phyloP scores from a whole-genome alignment of 257 asterid species.

The Primulina eburnea region DNA sequence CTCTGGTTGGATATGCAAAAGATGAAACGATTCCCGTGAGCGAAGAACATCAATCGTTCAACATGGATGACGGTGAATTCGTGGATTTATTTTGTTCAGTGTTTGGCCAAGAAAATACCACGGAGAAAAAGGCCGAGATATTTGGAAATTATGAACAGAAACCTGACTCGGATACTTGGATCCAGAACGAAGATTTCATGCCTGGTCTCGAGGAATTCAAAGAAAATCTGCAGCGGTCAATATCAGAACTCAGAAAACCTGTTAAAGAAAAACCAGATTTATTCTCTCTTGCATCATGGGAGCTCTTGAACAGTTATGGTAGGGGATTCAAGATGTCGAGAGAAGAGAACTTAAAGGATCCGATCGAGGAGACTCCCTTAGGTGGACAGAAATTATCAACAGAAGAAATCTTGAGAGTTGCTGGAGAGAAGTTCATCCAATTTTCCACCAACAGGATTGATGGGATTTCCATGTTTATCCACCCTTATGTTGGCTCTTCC shows the following conservation, averaged over 20 bases:
- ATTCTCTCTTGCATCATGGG: conserved; percentile 34
- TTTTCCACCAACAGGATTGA: conserved; percentile 46
- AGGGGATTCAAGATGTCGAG: conserved; percentile 29
- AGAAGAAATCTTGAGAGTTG: conserved; percentile 48
- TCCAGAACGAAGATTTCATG: conserved; percentile 18
- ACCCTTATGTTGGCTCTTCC: conserved; percentile 47
- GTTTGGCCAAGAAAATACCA: conserved; percentile 17
- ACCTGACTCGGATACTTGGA: conserved; percentile 8
- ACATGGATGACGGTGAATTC: conserved; percentile 18
- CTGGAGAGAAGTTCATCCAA: conserved; percentile 58
- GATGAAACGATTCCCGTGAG: conserved; percentile 1
- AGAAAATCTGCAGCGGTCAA: conserved; percentile 4
- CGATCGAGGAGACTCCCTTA: background rate
- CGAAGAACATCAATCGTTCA: conserved; percentile 18
- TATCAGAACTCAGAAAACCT: conserved; percentile 24
- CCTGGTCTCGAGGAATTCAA: conserved; percentile 12
- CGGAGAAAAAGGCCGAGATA: background rate
- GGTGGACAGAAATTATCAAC: conserved; percentile 30
- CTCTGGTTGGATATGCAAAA: background rate
- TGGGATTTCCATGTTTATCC: conserved; percentile 47
- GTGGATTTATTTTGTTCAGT: conserved; percentile 28
- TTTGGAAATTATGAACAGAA: background rate
- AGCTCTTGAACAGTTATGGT: conserved; percentile 33
- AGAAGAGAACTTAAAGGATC: conserved; percentile 13
- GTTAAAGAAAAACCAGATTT: conserved; percentile 22